These are phyloP conservation scores for Vitis rotundifolia DNA, from an alignment of 164 flowering plant species.

Conservation along the genomic window DNA sequence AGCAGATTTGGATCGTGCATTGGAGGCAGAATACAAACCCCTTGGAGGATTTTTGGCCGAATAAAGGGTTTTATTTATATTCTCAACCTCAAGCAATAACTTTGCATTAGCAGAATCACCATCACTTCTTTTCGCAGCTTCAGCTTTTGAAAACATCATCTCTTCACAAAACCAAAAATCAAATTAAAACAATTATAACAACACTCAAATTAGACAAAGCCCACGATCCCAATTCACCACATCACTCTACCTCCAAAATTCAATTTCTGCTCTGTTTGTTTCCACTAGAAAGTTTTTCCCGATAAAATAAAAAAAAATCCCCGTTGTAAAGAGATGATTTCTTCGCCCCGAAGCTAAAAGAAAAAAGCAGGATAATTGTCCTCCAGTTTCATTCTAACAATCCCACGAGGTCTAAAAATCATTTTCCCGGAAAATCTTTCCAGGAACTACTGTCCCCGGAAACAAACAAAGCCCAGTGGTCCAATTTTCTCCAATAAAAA, in stretches of 20 bases:
- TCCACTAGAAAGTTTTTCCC: too few species aligned
- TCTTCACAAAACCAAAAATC: slow-evolving; percentile 4
- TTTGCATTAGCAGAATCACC: slow-evolving; percentile 46
- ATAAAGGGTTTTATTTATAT: slow-evolving; percentile 75
- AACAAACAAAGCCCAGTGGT: too few species aligned
- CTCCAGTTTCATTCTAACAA: too few species aligned
- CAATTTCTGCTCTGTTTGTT: not conserved
- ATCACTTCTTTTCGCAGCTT: slow-evolving; percentile 47
- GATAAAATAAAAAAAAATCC: too few species aligned
- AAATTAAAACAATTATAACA: not conserved
- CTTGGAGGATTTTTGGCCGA: slow-evolving; percentile 39
- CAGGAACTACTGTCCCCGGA: too few species aligned
- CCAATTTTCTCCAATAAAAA: too few species aligned
- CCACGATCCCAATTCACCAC: slow-evolving; percentile 1
- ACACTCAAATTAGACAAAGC: not conserved
- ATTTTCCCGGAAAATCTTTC: too few species aligned
- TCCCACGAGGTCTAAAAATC: too few species aligned
- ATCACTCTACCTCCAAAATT: slow-evolving; percentile 1
- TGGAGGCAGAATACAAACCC: slow-evolving; percentile 20
- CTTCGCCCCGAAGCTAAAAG: too few species aligned
- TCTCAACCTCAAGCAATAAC: slow-evolving; percentile 75
- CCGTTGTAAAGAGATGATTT: too few species aligned
- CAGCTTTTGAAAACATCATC: slow-evolving; percentile 56
- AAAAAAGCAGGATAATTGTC: too few species aligned
- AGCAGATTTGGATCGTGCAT: slow-evolving; percentile 35